These are phyloP conservation scores for Pulveroboletus frians DNA, from an alignment of 768 basidiomycete genomes.

Conservation along the genomic window DNA sequence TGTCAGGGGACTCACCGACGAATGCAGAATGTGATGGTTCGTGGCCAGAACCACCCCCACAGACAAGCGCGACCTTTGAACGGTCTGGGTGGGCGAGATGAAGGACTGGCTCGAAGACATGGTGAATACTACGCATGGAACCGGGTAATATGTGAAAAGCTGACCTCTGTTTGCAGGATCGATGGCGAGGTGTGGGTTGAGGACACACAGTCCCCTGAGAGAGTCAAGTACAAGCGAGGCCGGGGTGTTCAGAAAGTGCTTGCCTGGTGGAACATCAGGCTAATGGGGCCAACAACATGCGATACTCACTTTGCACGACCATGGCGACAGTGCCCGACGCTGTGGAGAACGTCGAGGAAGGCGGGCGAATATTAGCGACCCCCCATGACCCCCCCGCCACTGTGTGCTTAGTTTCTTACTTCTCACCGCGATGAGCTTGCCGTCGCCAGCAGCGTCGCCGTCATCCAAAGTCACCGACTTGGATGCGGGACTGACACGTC, in stretches of 20 bases:
- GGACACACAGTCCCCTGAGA: conserved; percentile 61
- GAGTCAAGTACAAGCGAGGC: conserved; percentile 72
- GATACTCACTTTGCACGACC: neutral
- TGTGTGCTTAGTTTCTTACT: neutral
- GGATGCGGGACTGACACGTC: conserved; percentile 28
- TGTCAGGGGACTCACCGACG: conserved; percentile 53
- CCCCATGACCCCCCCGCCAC: conserved; percentile 5
- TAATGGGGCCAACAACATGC: too few relatives aligned
- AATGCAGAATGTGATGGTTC: conserved; percentile 88
- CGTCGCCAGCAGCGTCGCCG: conserved; percentile 40
- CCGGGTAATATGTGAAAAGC: neutral
- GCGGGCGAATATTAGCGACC: conserved; percentile 3
- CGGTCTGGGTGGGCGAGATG: conserved; percentile 52
- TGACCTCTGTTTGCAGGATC: conserved; percentile 69
- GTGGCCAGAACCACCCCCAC: conserved; percentile 85
- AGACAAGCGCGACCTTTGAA: conserved; percentile 70
- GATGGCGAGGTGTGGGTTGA: conserved; percentile 69
- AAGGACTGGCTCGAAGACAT: conserved; percentile 44
- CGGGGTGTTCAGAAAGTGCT: conserved; percentile 78
- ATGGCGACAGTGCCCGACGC: neutral
- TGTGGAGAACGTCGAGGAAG: neutral
- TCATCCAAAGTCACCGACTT: conserved; percentile 37
- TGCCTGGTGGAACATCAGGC: conserved; percentile 24
- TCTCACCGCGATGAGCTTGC: conserved; percentile 38
- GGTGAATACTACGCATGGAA: neutral